These are phyloP conservation scores for Serpula lacrymans DNA, from an alignment of 768 basidiomycete species.

Conservation along the genomic window DNA sequence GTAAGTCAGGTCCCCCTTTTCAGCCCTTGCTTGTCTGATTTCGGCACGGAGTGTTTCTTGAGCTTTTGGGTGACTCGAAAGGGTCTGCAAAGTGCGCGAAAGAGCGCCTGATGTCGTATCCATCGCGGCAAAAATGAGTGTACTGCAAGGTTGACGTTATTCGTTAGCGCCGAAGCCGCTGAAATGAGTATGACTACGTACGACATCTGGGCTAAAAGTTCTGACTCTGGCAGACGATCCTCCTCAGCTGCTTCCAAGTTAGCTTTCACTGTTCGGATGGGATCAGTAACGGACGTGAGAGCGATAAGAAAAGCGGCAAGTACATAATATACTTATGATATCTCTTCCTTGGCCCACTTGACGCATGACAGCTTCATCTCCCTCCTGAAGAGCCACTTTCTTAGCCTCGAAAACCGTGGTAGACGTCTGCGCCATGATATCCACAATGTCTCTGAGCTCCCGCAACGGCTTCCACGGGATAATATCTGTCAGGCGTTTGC, in stretches of 20 bases:
- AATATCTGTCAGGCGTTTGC: background rate
- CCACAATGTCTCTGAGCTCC: constrained; percentile 12
- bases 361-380: background rate
- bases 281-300: too few relatives aligned
- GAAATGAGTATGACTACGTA: constrained; percentile 12
- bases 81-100: constrained; percentile 30
- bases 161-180: background rate
- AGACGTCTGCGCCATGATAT: constrained; percentile 27
- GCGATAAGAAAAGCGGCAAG: constrained; percentile 9
- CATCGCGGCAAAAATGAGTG: constrained; percentile 31
- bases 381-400: constrained; percentile 18
- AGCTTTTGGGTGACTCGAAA: constrained; percentile 20
- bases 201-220: constrained; percentile 39
- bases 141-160: constrained; percentile 16
- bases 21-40: constrained; percentile 20
- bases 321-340: constrained; percentile 40
- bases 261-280: constrained; percentile 27
- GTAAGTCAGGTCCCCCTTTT: constrained; percentile 29
- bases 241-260: constrained; percentile 26
- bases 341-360: constrained; percentile 22
- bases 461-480: background rate
- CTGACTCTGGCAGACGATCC: constrained; percentile 31
- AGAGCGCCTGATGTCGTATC: constrained; percentile 29
- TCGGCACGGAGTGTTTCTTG: constrained; percentile 4
- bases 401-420: constrained; percentile 26